Evolutionary conservation across 202 grass and related monocot species (phyloP).

Genomic region (Musa balbisiana): DNA sequence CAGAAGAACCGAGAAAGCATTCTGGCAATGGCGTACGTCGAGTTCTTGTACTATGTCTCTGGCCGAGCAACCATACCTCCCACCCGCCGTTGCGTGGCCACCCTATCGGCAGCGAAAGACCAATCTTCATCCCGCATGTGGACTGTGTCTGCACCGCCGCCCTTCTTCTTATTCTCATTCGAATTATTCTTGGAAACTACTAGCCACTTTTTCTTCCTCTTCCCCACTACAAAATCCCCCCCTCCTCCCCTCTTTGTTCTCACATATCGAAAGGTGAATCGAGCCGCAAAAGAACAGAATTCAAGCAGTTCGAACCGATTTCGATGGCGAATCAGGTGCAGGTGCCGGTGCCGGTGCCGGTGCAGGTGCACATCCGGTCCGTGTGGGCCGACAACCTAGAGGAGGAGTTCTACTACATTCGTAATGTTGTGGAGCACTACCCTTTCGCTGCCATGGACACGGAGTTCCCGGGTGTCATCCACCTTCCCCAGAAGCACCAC

Average conservation of each 20-base stretch:
- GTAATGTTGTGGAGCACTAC: conserved; percentile 29
- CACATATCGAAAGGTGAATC: not conserved
- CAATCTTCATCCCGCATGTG: not conserved
- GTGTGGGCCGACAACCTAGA: conserved; percentile 83
- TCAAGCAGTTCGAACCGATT: not conserved
- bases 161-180: not conserved
- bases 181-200: not conserved
- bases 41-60: no score
- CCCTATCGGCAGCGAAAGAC: no score
- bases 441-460: conserved; percentile 86
- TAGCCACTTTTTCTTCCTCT: no score
- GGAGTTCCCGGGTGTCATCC: conserved; percentile 74
- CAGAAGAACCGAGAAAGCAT: not conserved
- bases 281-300: not conserved
- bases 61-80: no score
- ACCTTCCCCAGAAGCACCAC: conserved; percentile 38
- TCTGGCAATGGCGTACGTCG: not conserved
- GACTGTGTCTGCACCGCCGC: not conserved
- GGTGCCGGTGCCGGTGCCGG: not conserved
- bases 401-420: conserved; percentile 49
- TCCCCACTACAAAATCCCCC: not conserved
- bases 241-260: not conserved
- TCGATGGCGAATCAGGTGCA: not conserved
- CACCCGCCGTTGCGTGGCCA: no score
- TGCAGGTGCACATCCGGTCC: conserved; percentile 33